Percentiles rank a stretch among this genome's conserved stretches.
These are phyloP conservation scores for Botryotinia convoluta DNA, from an alignment of 2,329 filamentous ascomycete genomes.

Conservation along the genomic window DNA sequence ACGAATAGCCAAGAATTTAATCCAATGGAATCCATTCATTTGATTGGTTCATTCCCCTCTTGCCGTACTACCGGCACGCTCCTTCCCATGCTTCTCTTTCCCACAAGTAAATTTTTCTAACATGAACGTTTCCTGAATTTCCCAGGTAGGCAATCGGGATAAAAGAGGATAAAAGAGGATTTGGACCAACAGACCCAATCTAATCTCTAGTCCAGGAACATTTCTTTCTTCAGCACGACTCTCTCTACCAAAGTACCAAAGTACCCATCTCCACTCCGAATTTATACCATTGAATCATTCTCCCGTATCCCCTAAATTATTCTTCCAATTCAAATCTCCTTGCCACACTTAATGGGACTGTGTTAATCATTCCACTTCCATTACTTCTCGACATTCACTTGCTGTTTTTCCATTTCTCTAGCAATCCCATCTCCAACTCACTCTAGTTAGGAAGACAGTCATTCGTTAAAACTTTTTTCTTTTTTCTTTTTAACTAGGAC, in stretches of 20 bases:
- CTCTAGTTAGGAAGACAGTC: not conserved
- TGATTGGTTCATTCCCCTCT: not conserved
- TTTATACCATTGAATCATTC: not conserved
- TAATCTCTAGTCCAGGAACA: constrained; percentile 4
- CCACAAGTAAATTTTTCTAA: not conserved
- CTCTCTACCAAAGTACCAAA: not conserved
- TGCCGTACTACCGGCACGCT: not conserved
- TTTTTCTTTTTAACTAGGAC: not conserved
- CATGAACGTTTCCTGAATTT: not conserved
- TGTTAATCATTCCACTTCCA: not conserved
- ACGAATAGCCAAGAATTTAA: not conserved
- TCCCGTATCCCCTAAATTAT: constrained; percentile 15
- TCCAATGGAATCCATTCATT: not conserved
- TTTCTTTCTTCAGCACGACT: not conserved
- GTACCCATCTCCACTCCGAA: constrained; percentile 2
- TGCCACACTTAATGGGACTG: constrained; percentile 3
- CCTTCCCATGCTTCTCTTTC: not conserved
- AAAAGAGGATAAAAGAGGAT: not conserved
- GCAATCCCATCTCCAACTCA: not conserved
- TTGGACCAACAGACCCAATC: not conserved
- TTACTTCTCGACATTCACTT: constrained; percentile 1
- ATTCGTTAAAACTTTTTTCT: constrained; percentile 9
- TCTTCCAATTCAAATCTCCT: constrained; percentile 7
- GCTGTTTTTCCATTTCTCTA: not conserved
- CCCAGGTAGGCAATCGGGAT: too few relatives aligned